These are phyloP conservation scores for Kodamaea plutei DNA, from an alignment of 1,139 yeast genomes.

Conservation along the genomic window DNA sequence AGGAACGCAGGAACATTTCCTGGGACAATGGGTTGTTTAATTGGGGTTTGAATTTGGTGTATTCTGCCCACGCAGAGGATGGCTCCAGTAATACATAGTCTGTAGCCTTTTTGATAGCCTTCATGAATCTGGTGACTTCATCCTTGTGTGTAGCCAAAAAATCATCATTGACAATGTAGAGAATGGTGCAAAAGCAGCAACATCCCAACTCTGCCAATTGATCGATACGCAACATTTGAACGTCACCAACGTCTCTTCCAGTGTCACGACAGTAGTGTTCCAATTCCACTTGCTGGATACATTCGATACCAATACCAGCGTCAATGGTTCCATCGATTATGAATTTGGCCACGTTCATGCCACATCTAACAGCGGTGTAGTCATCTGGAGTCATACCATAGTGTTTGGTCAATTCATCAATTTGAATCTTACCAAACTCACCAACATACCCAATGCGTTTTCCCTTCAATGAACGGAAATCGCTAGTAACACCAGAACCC, in stretches of 20 bases:
- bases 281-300: slow-evolving; percentile 56
- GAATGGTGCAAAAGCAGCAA: slow-evolving; percentile 56
- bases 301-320: slow-evolving; percentile 58
- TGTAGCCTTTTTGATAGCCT: slow-evolving; percentile 48
- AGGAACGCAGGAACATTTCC: slow-evolving; percentile 51
- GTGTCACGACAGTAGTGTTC: slow-evolving; percentile 45
- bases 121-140: slow-evolving; percentile 41
- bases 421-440: slow-evolving; percentile 56
- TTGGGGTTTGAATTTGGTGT: slow-evolving; percentile 45
- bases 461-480: slow-evolving; percentile 50
- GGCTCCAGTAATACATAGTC: slow-evolving; percentile 45
- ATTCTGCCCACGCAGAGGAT: slow-evolving; percentile 43
- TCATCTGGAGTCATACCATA: slow-evolving; percentile 54
- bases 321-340: slow-evolving; percentile 53
- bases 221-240: slow-evolving; percentile 55
- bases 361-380: slow-evolving; percentile 58
- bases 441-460: slow-evolving; percentile 56
- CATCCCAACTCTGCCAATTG: slow-evolving; percentile 56
- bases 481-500: slow-evolving; percentile 48
- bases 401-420: slow-evolving; percentile 53
- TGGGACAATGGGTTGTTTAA: slow-evolving; percentile 38
- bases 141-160: slow-evolving; percentile 49
- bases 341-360: slow-evolving; percentile 57
- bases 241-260: slow-evolving; percentile 46
- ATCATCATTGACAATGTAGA: slow-evolving; percentile 51